These are phyloP conservation scores for Astrocystis sublimbata DNA, from an alignment of 495 filamentous ascomycete species.

Conservation along the genomic window DNA sequence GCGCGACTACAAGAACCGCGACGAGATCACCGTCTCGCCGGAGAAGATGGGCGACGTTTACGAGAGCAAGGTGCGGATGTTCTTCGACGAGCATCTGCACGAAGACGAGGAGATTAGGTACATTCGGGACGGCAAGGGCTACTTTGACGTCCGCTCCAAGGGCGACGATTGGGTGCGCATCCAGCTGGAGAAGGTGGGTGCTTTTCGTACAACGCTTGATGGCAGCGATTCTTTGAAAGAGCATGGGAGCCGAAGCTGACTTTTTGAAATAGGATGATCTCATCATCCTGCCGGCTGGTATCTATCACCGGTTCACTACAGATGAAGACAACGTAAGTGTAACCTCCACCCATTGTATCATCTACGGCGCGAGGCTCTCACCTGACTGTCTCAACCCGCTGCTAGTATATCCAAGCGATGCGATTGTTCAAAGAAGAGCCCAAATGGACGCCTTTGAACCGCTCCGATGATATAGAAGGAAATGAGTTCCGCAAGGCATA, in stretches of 20 bases:
- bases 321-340: conserved; percentile 80
- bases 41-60: conserved; percentile 80
- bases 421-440: conserved; percentile 97
- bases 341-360: background rate
- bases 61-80: conserved; percentile 87
- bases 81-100: conserved; percentile 94
- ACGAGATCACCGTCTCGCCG: conserved; percentile 88
- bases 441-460: conserved; percentile 95
- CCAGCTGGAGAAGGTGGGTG: conserved; percentile 64
- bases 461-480: conserved; percentile 71
- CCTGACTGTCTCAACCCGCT: conserved; percentile 10
- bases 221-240: too few species aligned
- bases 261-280: conserved; percentile 48
- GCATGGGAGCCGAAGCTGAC: background rate
- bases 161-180: conserved; percentile 84
- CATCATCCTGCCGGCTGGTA: conserved; percentile 91
- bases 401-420: conserved; percentile 92
- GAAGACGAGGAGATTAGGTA: conserved; percentile 99
- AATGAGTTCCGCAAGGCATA: conserved; percentile 81
- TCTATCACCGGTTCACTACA: conserved; percentile 96
- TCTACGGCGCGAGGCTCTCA: background rate
- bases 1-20: conserved; percentile 91
- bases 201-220: background rate
- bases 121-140: conserved; percentile 84
- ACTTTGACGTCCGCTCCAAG: conserved; percentile 84